Base-by-base conservation (phyloP, 2,329 filamentous ascomycete genomes). In the Hymenoscyphus occultus region DNA sequence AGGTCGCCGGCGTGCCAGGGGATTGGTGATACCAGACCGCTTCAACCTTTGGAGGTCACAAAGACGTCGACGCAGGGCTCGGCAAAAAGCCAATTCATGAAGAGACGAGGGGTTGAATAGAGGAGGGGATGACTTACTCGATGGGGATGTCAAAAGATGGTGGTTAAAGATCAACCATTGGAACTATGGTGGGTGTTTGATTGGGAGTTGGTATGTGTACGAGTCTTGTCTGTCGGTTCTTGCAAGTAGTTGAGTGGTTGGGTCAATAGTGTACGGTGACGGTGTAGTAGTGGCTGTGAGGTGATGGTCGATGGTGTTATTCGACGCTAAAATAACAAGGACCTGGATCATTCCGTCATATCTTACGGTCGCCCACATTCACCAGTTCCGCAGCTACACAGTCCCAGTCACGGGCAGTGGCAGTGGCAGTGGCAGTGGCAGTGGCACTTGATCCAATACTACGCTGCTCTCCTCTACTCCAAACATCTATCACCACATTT, bases 81-180 rank as follows among this genome's bases (percentile, higher is more conserved):
- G 40, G 19, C 42, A 39, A 12, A 28, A 35, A 45, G 19, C 45
- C 62, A 51, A 60, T 31, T 42, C 22, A 65, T 48, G 32, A 56
- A 63, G 42, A 16, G 40, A 28, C 28, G 67, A 59, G 57, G 45
- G 54, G 59, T 59, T 31, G 56, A 64, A 12, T 32, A 31, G 63
- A 39, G 39, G 56, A 28, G 59, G 62, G 40, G 58, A 61, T 56
- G 48, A 70, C 69, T 59, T 67, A 65, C 56, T 35, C 62, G 40
- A 19, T 62, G 45, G 32, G 51, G 32, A 16, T 57, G 48, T 13
- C n/a, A 60, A 62, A 45, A 42, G 12, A 35, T 31, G 2, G 28
- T 57, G 61, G 42, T 62, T 71, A 70, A 63, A 70, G 67, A 22
- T 70, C 67, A 66, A 70, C 63, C 71, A 73, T 73, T 62, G 68